Evolutionary conservation across 768 basidiomycete species (phyloP).

Genomic region (Mycena leptocephala): DNA sequence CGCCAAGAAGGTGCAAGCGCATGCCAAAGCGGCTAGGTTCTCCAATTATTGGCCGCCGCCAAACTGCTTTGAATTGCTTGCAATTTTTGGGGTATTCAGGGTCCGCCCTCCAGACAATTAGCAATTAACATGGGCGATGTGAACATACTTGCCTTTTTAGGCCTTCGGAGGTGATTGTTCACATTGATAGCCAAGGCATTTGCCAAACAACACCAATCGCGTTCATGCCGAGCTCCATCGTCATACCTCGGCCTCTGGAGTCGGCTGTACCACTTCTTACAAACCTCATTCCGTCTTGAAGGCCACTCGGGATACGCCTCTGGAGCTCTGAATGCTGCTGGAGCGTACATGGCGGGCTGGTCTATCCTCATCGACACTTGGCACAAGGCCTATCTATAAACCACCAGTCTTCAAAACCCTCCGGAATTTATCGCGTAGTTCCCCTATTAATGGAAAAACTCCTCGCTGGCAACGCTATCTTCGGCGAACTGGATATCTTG

Average conservation of each 20-base stretch:
- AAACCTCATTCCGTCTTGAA: neutral
- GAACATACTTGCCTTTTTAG: constrained; percentile 1
- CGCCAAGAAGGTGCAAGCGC: too few relatives aligned
- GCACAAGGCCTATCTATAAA: too few relatives aligned
- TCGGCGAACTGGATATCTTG: constrained; percentile 54
- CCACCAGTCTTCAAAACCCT: too few relatives aligned
- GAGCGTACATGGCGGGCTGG: constrained; percentile 17
- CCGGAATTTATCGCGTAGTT: neutral
- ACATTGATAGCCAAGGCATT: neutral
- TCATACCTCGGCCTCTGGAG: constrained; percentile 18
- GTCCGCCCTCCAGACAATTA: too few relatives aligned
- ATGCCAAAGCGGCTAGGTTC: too few relatives aligned
- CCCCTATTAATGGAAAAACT: neutral
- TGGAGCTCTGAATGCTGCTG: constrained; percentile 26
- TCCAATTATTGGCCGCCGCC: too few relatives aligned
- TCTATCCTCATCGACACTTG: constrained; percentile 7
- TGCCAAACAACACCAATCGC: neutral
- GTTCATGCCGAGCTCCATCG: constrained; percentile 31
- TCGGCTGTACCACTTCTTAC: neutral
- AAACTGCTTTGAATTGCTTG: too few relatives aligned
- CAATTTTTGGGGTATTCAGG: too few relatives aligned
- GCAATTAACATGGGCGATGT: too few relatives aligned
- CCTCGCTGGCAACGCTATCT: constrained; percentile 41
- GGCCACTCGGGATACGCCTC: neutral
- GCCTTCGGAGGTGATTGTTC: constrained; percentile 17